These are phyloP conservation scores for Cyanodermella asteris DNA, from an alignment of 2,329 filamentous ascomycete species.

Conservation along the genomic window DNA sequence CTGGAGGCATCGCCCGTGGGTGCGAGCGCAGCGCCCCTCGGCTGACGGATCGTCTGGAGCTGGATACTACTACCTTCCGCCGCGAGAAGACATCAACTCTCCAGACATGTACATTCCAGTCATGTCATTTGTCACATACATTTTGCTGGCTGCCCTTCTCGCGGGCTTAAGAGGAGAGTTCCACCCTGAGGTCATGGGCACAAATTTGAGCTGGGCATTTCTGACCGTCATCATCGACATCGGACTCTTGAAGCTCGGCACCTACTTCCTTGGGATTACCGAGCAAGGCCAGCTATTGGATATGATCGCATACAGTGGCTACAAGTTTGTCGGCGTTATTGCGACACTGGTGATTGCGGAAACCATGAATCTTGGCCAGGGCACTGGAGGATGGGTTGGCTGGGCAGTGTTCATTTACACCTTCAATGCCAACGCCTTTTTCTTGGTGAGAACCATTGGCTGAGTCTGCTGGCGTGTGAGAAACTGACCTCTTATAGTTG, in stretches of 20 bases:
- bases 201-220: conserved; percentile 66
- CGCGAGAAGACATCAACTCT: conserved; percentile 86
- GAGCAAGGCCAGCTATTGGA: conserved; percentile 88
- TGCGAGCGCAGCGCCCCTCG: conserved; percentile 50
- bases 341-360: conserved; percentile 64
- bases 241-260: conserved; percentile 70
- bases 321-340: conserved; percentile 97
- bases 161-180: conserved; percentile 80
- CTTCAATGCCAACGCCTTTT: conserved; percentile 84
- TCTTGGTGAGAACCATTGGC: conserved; percentile 43
- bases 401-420: conserved; percentile 84
- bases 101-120: conserved; percentile 99
- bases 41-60: conserved; percentile 15
- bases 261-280: conserved; percentile 81
- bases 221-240: conserved; percentile 75
- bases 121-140: conserved; percentile 96
- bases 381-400: conserved; percentile 70
- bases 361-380: conserved; percentile 52
- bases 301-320: conserved; percentile 85
- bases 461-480: conserved; percentile 4
- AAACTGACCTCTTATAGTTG: conserved; percentile 32
- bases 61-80: conserved; percentile 50
- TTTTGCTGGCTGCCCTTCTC: conserved; percentile 75
- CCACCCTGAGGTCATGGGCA: conserved; percentile 78
- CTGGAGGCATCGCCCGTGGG: conserved; percentile 96